Conservation (phyloP, 2,329 filamentous ascomycete genomes). For the Alternaria burnsii region DNA sequence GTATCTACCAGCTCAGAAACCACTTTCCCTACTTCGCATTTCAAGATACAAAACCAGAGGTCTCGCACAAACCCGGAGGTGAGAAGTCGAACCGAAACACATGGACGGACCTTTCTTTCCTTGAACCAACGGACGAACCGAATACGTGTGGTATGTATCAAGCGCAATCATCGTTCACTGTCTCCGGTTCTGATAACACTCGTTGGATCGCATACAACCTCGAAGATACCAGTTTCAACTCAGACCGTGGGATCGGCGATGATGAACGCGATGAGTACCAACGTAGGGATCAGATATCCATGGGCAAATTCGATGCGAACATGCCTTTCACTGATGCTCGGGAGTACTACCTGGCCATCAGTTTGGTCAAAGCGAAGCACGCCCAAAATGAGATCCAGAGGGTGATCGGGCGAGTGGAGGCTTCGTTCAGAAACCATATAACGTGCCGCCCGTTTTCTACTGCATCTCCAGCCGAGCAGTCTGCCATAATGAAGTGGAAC, state of each 20-base stretch:
- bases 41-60: neutral
- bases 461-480: too few species aligned
- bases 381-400: neutral
- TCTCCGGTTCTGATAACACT: constrained; percentile 7
- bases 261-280: neutral
- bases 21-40: constrained; percentile 14
- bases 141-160: constrained; percentile 2
- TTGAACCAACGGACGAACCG: neutral
- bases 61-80: neutral
- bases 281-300: constrained; percentile 4
- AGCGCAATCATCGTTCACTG: constrained; percentile 8
- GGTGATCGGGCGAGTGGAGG: too few species aligned
- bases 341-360: constrained; percentile 14
- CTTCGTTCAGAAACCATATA: too few species aligned
- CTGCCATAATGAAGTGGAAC: too few species aligned
- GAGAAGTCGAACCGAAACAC: neutral
- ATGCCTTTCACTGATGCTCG: constrained; percentile 11
- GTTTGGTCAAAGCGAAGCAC: neutral
- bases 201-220: constrained; percentile 6
- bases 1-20: constrained; percentile 5
- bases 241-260: neutral
- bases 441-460: too few species aligned
- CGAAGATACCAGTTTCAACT: constrained; percentile 5
- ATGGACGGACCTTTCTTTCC: neutral
- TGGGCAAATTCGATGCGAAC: neutral